Evolutionary conservation across 768 basidiomycete genomes (phyloP).

Genomic region (Suillus clintonianus): DNA sequence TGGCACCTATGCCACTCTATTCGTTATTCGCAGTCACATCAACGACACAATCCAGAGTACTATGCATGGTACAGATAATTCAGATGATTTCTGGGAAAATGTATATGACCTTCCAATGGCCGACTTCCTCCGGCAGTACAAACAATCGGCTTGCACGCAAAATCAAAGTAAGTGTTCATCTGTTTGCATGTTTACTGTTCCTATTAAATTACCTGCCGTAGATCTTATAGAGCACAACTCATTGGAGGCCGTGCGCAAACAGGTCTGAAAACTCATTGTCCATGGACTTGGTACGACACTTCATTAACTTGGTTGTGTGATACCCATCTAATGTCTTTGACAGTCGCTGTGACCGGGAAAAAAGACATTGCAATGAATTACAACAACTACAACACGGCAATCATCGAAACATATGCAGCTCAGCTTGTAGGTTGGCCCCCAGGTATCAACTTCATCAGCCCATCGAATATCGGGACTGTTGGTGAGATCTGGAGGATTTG

Average conservation of each 20-base stretch:
- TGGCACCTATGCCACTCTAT: conserved; percentile 1
- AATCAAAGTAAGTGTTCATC: conserved; percentile 1
- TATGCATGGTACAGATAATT: conserved; percentile 5
- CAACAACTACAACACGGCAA: not conserved
- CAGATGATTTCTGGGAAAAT: not conserved
- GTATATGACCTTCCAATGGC: not conserved
- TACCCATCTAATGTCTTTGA: too few relatives aligned
- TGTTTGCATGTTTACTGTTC: not conserved
- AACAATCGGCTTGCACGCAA: conserved; percentile 1
- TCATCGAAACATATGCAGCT: conserved; percentile 5
- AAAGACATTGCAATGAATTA: too few relatives aligned
- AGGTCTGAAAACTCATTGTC: not conserved
- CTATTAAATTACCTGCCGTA: not conserved
- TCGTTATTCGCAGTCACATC: conserved; percentile 8
- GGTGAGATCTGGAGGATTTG: conserved; percentile 2
- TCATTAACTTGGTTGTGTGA: too few relatives aligned
- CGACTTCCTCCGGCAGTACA: not conserved
- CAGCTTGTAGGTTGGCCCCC: conserved; percentile 17
- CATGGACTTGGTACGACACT: too few relatives aligned
- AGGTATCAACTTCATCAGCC: conserved; percentile 7
- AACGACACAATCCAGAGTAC: conserved; percentile 8
- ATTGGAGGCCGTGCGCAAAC: not conserved
- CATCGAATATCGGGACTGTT: conserved; percentile 7
- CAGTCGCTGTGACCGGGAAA: too few relatives aligned
- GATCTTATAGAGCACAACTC: not conserved